A percentile compares a stretch with the other conserved stretches of the same genome.
These are phyloP conservation scores for Penicilliopsis zonata DNA, from an alignment of 495 filamentous ascomycete genomes.

Conservation along the genomic window DNA sequence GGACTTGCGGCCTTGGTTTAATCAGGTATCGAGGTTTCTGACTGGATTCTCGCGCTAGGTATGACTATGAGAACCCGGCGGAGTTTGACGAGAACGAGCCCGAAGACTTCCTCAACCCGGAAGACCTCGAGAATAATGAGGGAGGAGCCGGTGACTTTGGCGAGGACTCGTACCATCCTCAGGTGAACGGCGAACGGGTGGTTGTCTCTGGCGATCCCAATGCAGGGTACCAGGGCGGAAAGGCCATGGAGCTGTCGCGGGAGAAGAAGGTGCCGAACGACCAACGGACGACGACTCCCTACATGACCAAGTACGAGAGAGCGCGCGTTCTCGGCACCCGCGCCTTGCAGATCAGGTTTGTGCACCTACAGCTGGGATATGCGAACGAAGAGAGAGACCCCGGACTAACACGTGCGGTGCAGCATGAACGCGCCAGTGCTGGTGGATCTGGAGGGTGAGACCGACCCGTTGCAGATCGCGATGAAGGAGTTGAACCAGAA, in stretches of 20 bases:
- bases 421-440: slow-evolving; percentile 98
- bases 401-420: slow-evolving; percentile 8
- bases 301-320: slow-evolving; percentile 98
- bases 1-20: background rate
- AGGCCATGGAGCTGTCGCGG: slow-evolving; percentile 51
- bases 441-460: slow-evolving; percentile 94
- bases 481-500: slow-evolving; percentile 95
- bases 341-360: slow-evolving; percentile 90
- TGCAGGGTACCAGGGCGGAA: slow-evolving; percentile 38
- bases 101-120: slow-evolving; percentile 39
- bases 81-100: slow-evolving; percentile 55
- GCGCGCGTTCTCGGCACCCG: slow-evolving; percentile 87
- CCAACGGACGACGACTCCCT: slow-evolving; percentile 83
- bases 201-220: slow-evolving; percentile 66
- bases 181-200: slow-evolving; percentile 42
- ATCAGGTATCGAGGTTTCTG: slow-evolving; percentile 5
- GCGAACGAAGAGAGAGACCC: no score
- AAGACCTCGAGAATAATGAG: slow-evolving; percentile 26
- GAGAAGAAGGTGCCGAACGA: slow-evolving; percentile 87
- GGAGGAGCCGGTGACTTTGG: slow-evolving; percentile 36
- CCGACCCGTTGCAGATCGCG: slow-evolving; percentile 93
- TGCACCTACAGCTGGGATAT: no score
- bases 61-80: slow-evolving; percentile 43
- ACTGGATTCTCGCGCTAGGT: slow-evolving; percentile 19
- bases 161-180: slow-evolving; percentile 38